Base-by-base conservation (phyloP, 2,329 filamentous ascomycete species). In the Escovopsis sp. region DNA sequence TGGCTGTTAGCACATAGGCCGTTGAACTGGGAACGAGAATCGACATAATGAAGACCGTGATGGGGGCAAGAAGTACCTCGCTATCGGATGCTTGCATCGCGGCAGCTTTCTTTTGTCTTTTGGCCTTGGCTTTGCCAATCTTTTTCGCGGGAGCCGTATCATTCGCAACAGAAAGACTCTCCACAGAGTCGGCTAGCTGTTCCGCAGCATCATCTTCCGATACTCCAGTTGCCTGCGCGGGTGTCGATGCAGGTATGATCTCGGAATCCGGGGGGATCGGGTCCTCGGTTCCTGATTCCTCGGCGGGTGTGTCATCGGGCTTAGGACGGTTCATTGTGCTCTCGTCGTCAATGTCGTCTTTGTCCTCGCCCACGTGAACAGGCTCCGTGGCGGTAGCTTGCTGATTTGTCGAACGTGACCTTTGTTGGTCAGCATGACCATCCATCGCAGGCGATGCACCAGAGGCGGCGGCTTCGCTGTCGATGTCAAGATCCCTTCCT, bases 401-500 rank as follows among this genome's bases (percentile, higher is more conserved):
- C 33, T 15, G n/a, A 14, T 13, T n/a, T 9, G 16, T 5, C 8
- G 15, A 37, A 20, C 13, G 14, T 25, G 20, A 37, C 25, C 4
- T 25, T 25, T 4, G 8, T n/a, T 11, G 11, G n/a, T 13, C 16
- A 9, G 3, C 20, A 29, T 14, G 25, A 29, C 25, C 12, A 7
- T 14, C 27, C 27, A 30, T 38, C 9, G 11, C 36, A n/a, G 10
- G 36, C 25, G 20, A 12, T 16, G 5, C 15, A 38, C 12, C 9
- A 9, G 24, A n/a, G 25, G 9, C 20, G 7, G 37, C 15, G 14
- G 27, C 15, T 13, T 13, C 24, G 13, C 24, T 25, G 25, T 58
- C 60, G 34, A 80, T 54, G 35, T 72, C 61, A 8, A 86, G 58
- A 39, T 77, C 68, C 37, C 68, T 66, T 52, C 88, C 81, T 53